Base-by-base conservation (phyloP, 2,329 filamentous ascomycete genomes). In the Orbilia blumenaviensis region DNA sequence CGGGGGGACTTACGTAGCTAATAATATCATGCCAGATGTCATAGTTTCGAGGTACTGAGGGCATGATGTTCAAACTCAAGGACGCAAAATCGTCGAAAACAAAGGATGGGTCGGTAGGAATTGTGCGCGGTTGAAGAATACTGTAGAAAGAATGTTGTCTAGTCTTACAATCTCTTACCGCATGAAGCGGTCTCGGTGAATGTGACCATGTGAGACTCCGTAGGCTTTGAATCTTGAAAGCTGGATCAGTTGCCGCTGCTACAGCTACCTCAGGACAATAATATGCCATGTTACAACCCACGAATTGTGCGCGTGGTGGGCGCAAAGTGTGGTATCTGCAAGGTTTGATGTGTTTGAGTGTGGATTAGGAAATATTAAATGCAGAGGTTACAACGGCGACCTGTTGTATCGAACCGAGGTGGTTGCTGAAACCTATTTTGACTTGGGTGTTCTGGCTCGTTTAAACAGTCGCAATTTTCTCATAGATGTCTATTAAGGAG, bases 171-270 rank as follows among this genome's bases (percentile, higher is more conserved):
- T 76, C 72, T 66, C 72, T 62, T 3, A 36, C 71, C 46, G 60
- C 58, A 56, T 76, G 72, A 52, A 76, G 64, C 72, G 72, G 64
- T 41, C 72, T 68, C 46, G 64, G 41, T 64, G 72, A 76, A 63
- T 76, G 72, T 68, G 64, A 68, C 72, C 72, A 76, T 76, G 72
- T 76, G 72, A 76, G 72, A 76, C 64, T 76, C 54, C 72, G 64
- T 66, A 76, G 60, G 48, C 72, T 66, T 69, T 76, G 72, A 36
- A 76, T 76, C 64, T 76, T 76, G 58, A 76, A 68, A 58, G 72
- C 64, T 69, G 72, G 72, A 69, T 76, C 72, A 52, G 72, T 68
- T 63, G 72, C 64, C 50, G 72, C 72, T 68, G 72, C 64, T 34
- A 75, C 71, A 76, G 72, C 72, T 76, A 76, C 63, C 68, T 76